Percentiles rank a stretch among this genome's conserved stretches.
Evolutionary conservation across 208 protist genomes (phyloP).

Genomic region (Leishmania mexicana): DNA sequence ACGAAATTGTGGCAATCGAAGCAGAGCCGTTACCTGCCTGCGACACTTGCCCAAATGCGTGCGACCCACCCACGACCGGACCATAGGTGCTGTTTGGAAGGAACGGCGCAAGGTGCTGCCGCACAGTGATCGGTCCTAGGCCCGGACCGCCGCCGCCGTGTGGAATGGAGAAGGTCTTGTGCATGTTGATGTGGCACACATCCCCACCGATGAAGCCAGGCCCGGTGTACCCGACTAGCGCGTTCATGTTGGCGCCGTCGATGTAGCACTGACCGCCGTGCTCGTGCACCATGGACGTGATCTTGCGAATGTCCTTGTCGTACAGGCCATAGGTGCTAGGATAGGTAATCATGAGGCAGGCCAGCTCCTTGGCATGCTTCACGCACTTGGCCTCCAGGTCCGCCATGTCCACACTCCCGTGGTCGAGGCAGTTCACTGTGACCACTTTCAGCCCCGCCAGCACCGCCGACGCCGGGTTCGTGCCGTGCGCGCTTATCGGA

Average conservation of each 20-base stretch:
- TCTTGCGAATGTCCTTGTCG: constrained; percentile 93
- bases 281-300: constrained; percentile 88
- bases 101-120: constrained; percentile 92
- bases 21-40: constrained; percentile 94
- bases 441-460: constrained; percentile 94
- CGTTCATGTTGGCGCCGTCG: constrained; percentile 99
- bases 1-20: constrained; percentile 96
- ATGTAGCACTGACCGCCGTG: constrained; percentile 97
- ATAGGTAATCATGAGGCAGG: constrained; percentile 98
- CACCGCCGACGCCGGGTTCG: constrained; percentile 98
- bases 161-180: constrained; percentile 99
- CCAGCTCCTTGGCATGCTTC: constrained; percentile 92
- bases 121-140: constrained; percentile 97
- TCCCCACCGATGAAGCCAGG: constrained; percentile 98
- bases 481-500: constrained; percentile 97
- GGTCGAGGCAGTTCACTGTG: constrained; percentile 87
- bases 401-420: constrained; percentile 94
- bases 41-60: constrained; percentile 91
- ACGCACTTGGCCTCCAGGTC: constrained; percentile 92
- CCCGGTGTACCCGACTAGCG: constrained; percentile 93
- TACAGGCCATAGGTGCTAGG: constrained; percentile 98
- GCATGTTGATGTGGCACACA: constrained; percentile 98
- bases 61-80: constrained; percentile 54
- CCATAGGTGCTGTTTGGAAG: constrained; percentile 86
- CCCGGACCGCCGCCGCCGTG: constrained; percentile 98